Evolutionary conservation across 2,329 filamentous ascomycete species (phyloP).

Genomic region (Clarireedia monteithiana): DNA sequence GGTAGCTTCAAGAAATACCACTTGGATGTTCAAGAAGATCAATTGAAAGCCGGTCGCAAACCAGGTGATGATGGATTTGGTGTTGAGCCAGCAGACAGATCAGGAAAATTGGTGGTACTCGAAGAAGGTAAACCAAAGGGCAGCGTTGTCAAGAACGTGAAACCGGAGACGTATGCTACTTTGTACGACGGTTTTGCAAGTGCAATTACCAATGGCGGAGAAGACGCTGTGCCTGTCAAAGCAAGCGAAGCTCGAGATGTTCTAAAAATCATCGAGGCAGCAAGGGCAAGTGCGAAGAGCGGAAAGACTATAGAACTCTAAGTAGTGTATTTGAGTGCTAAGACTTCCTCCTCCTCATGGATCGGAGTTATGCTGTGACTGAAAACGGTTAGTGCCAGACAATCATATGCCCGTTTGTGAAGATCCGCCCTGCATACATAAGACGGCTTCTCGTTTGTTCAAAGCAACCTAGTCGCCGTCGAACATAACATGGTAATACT

Average conservation of each 20-base stretch:
- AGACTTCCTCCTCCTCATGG: too few relatives aligned
- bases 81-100: constrained; percentile 48
- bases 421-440: too few relatives aligned
- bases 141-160: constrained; percentile 46
- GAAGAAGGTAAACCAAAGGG: constrained; percentile 39
- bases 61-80: constrained; percentile 58
- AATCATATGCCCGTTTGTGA: too few relatives aligned
- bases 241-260: constrained; percentile 45
- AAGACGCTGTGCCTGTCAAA: constrained; percentile 45
- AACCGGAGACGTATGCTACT: constrained; percentile 59
- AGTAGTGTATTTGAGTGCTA: too few relatives aligned
- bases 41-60: constrained; percentile 56
- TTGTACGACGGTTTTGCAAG: constrained; percentile 53
- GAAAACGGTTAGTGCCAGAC: too few relatives aligned
- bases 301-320: constrained; percentile 30
- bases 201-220: constrained; percentile 39
- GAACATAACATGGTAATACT: too few relatives aligned
- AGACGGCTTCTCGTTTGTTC: too few relatives aligned
- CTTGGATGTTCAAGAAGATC: constrained; percentile 69
- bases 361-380: too few relatives aligned
- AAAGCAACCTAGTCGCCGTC: too few relatives aligned
- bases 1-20: constrained; percentile 67
- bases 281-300: constrained; percentile 42
- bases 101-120: constrained; percentile 51
- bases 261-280: constrained; percentile 48